Base-by-base conservation (phyloP, 2,329 filamentous ascomycete genomes). In the Parascedosporium putredinis region DNA sequence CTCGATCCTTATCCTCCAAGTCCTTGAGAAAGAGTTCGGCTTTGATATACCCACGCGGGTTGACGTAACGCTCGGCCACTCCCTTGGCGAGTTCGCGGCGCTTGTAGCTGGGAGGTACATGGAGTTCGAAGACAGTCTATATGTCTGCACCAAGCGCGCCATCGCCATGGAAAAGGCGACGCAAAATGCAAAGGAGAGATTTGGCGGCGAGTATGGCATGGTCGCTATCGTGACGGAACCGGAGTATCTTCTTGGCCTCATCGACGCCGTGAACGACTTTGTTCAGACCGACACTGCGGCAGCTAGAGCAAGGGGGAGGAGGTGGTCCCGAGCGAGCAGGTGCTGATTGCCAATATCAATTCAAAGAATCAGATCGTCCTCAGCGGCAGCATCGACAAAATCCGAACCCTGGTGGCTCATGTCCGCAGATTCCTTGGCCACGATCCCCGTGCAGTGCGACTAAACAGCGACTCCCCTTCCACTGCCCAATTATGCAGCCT, bases 281-380 rank as follows among this genome's bases (percentile, higher is more conserved):
- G 76, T 94, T 14, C 84, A 82, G 14, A 79, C 86, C 56, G 25
- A 36, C 46, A 75, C 76, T 45, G 16, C 36, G 24, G 46, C 31
- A 74, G 75, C 53, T 84, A 84, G 60, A 76, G 77, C 49, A 84
- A 89, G 62, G 82, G 78, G 53, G 73, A 81, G 55, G 76, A 86
- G 56, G 67, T 82, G 25, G 84, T 86, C 16, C 80, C 88, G 3
- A 88, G 94, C 50, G 79, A 93, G 61, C 86, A 95, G 65, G 90
- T 96, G 47, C 73, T 85, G 56, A 89, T 97, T 57, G 91, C 89
- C 52, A 96, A 97, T 66, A 82, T 95, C 68, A 97, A 97, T 69
- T 88, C 84, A 64, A 93, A 89, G 70, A 95, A 95, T 63, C 91
- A 97, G 69, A 95, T 97, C 59, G 91, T 96, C 47, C 73, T 97